phyloP scores from a whole-genome alignment of 768 basidiomycete genomes.

The Hericium coralloides region DNA sequence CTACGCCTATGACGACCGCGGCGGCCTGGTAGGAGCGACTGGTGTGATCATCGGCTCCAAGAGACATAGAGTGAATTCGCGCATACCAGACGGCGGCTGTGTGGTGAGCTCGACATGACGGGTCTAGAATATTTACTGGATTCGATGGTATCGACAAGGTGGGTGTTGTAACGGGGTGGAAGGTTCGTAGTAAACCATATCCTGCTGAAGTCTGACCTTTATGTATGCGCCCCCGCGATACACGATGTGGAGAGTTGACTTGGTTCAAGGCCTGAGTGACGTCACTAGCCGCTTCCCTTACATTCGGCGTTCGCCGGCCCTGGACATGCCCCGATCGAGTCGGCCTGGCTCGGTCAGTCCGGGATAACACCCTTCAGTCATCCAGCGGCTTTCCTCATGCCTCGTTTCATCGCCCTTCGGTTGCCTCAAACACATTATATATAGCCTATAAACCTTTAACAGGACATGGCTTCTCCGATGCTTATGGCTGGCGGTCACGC shows the following conservation, averaged over 20 bases:
- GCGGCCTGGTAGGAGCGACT: neutral
- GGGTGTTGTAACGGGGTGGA: neutral
- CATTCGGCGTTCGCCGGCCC: neutral
- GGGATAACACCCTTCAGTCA: neutral
- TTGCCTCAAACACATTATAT: neutral
- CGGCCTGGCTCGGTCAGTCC: neutral
- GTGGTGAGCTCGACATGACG: neutral
- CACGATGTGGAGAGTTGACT: no score
- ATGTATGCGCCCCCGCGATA: no score
- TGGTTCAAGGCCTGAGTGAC: neutral
- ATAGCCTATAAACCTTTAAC: neutral
- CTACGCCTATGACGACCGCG: neutral
- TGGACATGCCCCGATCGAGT: neutral
- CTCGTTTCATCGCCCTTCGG: neutral
- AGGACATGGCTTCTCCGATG: neutral
- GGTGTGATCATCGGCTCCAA: no score
- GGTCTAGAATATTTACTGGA: no score
- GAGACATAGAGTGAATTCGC: no score
- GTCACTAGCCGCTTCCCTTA: neutral
- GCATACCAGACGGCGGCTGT: neutral
- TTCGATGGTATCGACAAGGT: neutral
- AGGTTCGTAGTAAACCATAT: no score
- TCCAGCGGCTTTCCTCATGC: neutral
- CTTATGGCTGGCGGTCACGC: neutral
- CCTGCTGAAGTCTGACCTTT: no score